Conservation (phyloP, 768 basidiomycete species). For the Kwoniella mangroviensis region DNA sequence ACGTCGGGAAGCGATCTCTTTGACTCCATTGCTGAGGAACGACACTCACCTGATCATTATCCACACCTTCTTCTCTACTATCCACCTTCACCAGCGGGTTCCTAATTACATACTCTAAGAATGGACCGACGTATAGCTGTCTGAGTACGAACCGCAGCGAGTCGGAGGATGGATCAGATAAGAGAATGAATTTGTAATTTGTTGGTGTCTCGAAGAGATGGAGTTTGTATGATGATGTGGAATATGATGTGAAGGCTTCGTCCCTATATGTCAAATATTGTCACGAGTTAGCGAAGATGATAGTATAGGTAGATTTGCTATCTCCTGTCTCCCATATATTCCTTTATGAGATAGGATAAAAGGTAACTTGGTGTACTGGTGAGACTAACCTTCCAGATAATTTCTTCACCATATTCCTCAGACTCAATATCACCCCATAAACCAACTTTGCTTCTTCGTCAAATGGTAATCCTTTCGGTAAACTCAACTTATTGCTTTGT, state of each 20-base stretch:
- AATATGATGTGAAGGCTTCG: slow-evolving; percentile 87
- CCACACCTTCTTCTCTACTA: slow-evolving; percentile 79
- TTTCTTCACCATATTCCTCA: slow-evolving; percentile 94
- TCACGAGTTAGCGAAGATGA: neutral
- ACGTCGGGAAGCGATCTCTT: no score
- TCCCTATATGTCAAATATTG: slow-evolving; percentile 64
- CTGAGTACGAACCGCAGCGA: slow-evolving; percentile 78
- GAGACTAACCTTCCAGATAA: slow-evolving; percentile 74
- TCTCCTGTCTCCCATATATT: no score
- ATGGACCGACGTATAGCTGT: slow-evolving; percentile 91
- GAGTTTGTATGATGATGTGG: slow-evolving; percentile 88
- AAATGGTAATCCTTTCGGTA: slow-evolving; percentile 71
- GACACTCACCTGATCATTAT: slow-evolving; percentile 73
- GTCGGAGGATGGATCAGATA: slow-evolving; percentile 83
- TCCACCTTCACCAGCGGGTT: slow-evolving; percentile 88
- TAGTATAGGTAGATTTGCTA: no score
- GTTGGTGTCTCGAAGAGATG: slow-evolving; percentile 90
- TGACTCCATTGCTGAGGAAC: neutral
- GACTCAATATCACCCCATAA: slow-evolving; percentile 88
- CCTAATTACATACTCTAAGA: slow-evolving; percentile 88
- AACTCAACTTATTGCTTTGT: neutral
- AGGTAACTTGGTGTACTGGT: slow-evolving; percentile 20
- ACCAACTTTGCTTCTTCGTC: slow-evolving; percentile 98
- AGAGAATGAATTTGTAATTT: slow-evolving; percentile 93
- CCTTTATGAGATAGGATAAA: no score